phyloP scores from a whole-genome alignment of 2,329 filamentous ascomycete species.

The Alternaria hordeiaustralica region DNA sequence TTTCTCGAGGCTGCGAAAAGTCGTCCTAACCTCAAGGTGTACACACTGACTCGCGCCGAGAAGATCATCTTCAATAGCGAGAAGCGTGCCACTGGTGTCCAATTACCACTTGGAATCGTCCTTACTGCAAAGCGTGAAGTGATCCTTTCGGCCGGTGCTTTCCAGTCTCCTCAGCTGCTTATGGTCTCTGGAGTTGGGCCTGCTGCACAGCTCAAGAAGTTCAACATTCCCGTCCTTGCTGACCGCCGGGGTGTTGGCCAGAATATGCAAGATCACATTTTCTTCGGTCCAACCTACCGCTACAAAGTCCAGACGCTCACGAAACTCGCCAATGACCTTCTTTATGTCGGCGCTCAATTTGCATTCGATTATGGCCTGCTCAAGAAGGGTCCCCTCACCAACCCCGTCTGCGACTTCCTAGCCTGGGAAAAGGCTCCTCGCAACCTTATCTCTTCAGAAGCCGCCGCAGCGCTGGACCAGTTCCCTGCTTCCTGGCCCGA shows the following conservation, averaged over 20 bases:
- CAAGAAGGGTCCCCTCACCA: conserved; percentile 25
- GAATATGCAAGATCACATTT: conserved; percentile 28
- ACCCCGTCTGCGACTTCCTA: conserved; percentile 27
- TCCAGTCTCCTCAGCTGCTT: conserved; percentile 51
- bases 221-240: conserved; percentile 27
- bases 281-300: conserved; percentile 30
- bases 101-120: conserved; percentile 14
- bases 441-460: conserved; percentile 14
- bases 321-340: conserved; percentile 23
- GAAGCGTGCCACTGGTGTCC: conserved; percentile 32
- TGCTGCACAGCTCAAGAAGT: conserved; percentile 15
- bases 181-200: conserved; percentile 50
- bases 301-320: conserved; percentile 24
- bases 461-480: conserved; percentile 7
- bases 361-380: conserved; percentile 8
- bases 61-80: conserved; percentile 44
- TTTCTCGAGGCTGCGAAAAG: conserved; percentile 7
- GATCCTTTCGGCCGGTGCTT: conserved; percentile 54
- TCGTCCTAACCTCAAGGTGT: conserved; percentile 29
- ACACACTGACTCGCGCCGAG: conserved; percentile 40
- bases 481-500: conserved; percentile 36
- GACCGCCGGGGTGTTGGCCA: conserved; percentile 37
- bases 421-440: conserved; percentile 34
- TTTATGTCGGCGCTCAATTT: conserved; percentile 19
- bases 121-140: conserved; percentile 50